Percentiles rank a stretch among this genome's conserved stretches.
phyloP scores from a whole-genome alignment of 129 eudicot genomes.

The Flaveria bidentis region DNA sequence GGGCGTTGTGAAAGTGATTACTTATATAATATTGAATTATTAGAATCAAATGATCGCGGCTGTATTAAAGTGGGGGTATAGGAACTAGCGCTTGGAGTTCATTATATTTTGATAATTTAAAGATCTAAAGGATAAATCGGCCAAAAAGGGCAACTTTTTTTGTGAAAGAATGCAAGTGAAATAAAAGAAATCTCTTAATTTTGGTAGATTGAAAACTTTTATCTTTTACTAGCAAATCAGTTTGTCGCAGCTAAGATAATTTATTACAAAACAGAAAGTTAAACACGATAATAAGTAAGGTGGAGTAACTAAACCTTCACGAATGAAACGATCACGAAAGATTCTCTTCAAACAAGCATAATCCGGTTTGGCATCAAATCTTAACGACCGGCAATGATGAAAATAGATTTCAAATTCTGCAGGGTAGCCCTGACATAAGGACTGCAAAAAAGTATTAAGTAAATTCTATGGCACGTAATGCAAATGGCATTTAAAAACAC shows the following conservation, averaged over 20 bases:
- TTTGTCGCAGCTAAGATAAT: neutral
- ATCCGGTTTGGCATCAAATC: slow-evolving; percentile 97
- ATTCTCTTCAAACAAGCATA: slow-evolving; percentile 90
- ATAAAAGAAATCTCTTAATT: neutral
- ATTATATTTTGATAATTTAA: neutral
- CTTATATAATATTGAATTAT: neutral
- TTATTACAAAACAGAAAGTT: neutral
- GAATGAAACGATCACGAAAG: slow-evolving; percentile 96
- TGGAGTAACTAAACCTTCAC: slow-evolving; percentile 63
- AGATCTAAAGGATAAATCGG: neutral
- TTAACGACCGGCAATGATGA: slow-evolving; percentile 88
- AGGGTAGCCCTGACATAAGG: slow-evolving; percentile 93
- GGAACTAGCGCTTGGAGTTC: neutral
- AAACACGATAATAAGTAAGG: neutral
- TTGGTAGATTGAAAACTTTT: neutral
- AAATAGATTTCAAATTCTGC: slow-evolving; percentile 93
- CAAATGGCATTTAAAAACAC: slow-evolving; percentile 11
- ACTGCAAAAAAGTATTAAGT: slow-evolving; percentile 41
- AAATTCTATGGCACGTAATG: slow-evolving; percentile 14
- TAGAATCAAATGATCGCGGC: neutral
- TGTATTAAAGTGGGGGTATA: neutral
- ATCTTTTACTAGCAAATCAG: neutral
- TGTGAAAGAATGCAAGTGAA: neutral
- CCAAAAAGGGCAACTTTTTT: neutral
- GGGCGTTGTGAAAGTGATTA: neutral